Evolutionary conservation across 257 asterid species (phyloP).

Genomic region (Nemophila menziesii): DNA sequence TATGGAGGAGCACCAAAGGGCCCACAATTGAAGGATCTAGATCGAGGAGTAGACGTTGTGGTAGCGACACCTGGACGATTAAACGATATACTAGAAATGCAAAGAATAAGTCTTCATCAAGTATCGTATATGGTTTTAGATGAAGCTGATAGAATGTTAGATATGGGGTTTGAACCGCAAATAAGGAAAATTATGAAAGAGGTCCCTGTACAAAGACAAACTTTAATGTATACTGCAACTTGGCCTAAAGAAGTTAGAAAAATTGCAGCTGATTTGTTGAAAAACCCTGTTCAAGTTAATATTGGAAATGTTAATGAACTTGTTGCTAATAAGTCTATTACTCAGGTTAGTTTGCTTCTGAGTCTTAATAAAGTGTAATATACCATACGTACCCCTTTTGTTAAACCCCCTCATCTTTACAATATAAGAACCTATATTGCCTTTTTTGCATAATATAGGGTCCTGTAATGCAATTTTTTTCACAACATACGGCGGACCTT

Average conservation of each 20-base stretch:
- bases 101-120: slow-evolving; percentile 9
- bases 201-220: slow-evolving; percentile 51
- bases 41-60: slow-evolving; percentile 19
- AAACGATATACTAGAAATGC: slow-evolving; percentile 11
- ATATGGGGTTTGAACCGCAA: slow-evolving; percentile 22
- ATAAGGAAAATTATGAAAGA: slow-evolving; percentile 18
- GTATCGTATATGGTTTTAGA: slow-evolving; percentile 15
- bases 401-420: too few relatives aligned
- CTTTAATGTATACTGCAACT: slow-evolving; percentile 94
- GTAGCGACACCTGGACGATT: slow-evolving; percentile 20
- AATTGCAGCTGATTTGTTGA: slow-evolving; percentile 81
- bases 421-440: too few relatives aligned
- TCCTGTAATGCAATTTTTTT: too few relatives aligned
- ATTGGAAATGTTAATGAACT: slow-evolving; percentile 85
- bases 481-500: too few relatives aligned
- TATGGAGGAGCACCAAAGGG: slow-evolving; percentile 90
- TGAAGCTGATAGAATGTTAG: slow-evolving; percentile 21
- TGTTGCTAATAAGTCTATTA: slow-evolving; percentile 90
- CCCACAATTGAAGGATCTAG: slow-evolving; percentile 70
- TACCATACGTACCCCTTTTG: too few relatives aligned
- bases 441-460: too few relatives aligned
- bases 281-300: slow-evolving; percentile 83
- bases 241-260: slow-evolving; percentile 98
- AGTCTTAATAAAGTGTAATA: too few relatives aligned
- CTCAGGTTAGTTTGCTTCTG: slow-evolving; percentile 45